phyloP scores from a whole-genome alignment of 75 land plant species.

The Chamaecyparis obtusa region DNA sequence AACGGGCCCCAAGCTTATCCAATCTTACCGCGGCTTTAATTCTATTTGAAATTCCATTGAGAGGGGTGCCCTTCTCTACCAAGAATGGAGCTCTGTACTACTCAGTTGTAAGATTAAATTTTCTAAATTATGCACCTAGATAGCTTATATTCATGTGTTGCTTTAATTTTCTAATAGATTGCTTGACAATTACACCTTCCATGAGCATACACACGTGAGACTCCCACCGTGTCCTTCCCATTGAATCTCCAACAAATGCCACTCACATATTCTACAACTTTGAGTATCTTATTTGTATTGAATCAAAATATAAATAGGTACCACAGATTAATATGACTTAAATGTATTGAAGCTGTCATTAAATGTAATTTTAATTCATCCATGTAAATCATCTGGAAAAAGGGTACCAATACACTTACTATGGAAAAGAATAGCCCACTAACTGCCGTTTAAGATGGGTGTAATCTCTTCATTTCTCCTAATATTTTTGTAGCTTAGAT shows the following conservation, averaged over 20 bases:
- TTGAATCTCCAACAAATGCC: slow-evolving; percentile 18
- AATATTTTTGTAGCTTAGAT: slow-evolving; percentile 58
- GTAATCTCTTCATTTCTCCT: slow-evolving; percentile 65
- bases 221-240: slow-evolving; percentile 22
- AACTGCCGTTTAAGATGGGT: slow-evolving; percentile 77
- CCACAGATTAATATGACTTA: no score
- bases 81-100: slow-evolving; percentile 22
- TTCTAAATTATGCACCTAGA: slow-evolving; percentile 7
- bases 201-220: slow-evolving; percentile 20
- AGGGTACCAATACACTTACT: slow-evolving; percentile 15
- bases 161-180: background rate
- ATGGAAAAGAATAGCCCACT: slow-evolving; percentile 43
- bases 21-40: background rate
- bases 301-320: background rate
- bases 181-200: background rate
- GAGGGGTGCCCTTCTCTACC: slow-evolving; percentile 14
- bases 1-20: slow-evolving; percentile 9
- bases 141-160: background rate
- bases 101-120: slow-evolving; percentile 13
- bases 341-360: background rate
- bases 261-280: background rate
- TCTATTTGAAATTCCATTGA: slow-evolving; percentile 12
- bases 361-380: background rate
- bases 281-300: slow-evolving; percentile 9
- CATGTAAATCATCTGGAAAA: background rate